Base-by-base conservation (phyloP, 441 rosid genomes). In the Populus trichocarpa region DNA sequence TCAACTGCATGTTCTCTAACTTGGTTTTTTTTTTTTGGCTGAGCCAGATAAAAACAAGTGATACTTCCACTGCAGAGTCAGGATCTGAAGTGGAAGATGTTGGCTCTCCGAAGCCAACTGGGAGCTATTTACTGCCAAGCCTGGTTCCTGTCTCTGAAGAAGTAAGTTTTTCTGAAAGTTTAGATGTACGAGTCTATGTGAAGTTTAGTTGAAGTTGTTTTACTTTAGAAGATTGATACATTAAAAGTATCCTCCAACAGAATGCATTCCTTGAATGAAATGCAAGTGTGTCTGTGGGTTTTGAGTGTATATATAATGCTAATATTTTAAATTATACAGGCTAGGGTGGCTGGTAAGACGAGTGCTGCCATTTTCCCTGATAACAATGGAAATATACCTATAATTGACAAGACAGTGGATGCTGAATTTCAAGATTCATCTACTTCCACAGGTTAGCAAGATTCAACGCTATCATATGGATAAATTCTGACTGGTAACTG, bases 131-230 rank as follows among this genome's bases (percentile, higher is more conserved):
- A 16, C 20, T 50, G 57, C 57, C 57, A 50, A 50, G 57, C 20
- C 20, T 94, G 86, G 91, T 97, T 67, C 98, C 99, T 81, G 99
- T 96, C 80, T 84, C 89, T 20, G 99, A 96, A 83, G 99, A 96
- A 84, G 99, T 96, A 84, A 57, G 87, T 79, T 57, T 75, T 66
- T 77, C 42, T 30, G 25, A n/a, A 33, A 73, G 10, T 20, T 74
- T 30, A 3, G 4, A 65, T 30, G 76, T 36, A 23, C 13, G 70
- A 64, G 69, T 63, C 33, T 73, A 22, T 73, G 11, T 16, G 38
- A 50, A 67, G 23, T 40, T 18, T 18, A 18, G 40, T 32, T 14
- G n/a, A 36, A 5, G 3, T 67, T 26, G 71, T 42, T 75, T 28
- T 42, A 33, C 63, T 82, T 79, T 32, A 72, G 67, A 61, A 83